Evolutionary conservation across 495 filamentous ascomycete genomes (phyloP), one percentile per base, ranked within the genome.

Genomic region (Xylona heveae): DNA sequence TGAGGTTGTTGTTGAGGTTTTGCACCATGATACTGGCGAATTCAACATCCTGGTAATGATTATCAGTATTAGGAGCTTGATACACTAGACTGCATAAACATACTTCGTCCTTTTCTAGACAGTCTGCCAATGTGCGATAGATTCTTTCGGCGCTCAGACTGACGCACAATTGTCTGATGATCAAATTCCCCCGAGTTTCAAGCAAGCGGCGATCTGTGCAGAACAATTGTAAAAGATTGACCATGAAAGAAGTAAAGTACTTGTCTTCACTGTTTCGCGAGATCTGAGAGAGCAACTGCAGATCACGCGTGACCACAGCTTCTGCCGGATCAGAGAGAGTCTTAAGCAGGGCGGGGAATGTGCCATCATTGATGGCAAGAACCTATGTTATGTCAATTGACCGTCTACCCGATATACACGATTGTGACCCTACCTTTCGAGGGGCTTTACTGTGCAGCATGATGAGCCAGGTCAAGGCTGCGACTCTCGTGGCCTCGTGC

Each of bases 11-110:
- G 53, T 99, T 99, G 27, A 99, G 61, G 49, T 95, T 94, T 46
- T 95, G 90, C 17, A 99, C 82, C 90, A 99, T 99, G 42, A 95
- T 99, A 41, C 84, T 93, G 12, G 90, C 83, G 51, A 99, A 99
- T 48, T 95, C 90, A 20, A 94, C 64, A 47, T 99, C 88, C 58
- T 71, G 28, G n/a, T 25, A 8, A 33, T 7, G 19, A 17, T 16
- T 40, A 10, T n/a, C 15, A 20, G 22, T 14, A 12, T 6, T 17
- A 9, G 8, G 10, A 37, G 25, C 6, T 17, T 8, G 6, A 14
- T 32, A 7, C 33, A 19, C 57, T 25, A n/a, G n/a, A n/a, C n/a
- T n/a, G n/a, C n/a, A n/a, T n/a, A n/a, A n/a, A n/a, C n/a, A n/a
- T 25, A 67, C 66, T 45, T 95, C 85, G 50, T 99, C 90, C 39